Evolutionary conservation across 2,329 filamentous ascomycete genomes (phyloP), one percentile per base, ranked within the genome.

Genomic region (Sclerotinia nivalis): DNA sequence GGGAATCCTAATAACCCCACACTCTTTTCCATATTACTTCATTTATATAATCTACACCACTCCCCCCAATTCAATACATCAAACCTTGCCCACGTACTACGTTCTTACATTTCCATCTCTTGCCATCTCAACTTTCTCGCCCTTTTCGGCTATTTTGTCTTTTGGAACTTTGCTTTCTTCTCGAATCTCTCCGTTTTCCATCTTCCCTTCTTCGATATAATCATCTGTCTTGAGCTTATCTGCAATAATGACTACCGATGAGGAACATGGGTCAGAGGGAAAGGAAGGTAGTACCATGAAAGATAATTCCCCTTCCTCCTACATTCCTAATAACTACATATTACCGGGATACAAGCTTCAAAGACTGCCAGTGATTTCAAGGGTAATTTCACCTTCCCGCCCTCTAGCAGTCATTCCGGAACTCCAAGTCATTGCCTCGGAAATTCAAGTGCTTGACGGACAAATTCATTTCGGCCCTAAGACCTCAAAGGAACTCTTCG

Each of bases 271-370:
- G 1, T 18, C 12, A 2, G n/a, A 18, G n/a, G 45, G n/a, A 50
- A 22, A 37, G 8, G 45, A 52, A 4, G 47, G 8, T 15, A 3
- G 34, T 37, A 4, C 6, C 47, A 10, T n/a, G 12, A 40, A 25
- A 25, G 31, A 25, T 12, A 12, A 25, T 20, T 2, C 9, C 9
- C 45, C 45, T 37, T 37, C 45, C 60, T 50, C 45, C 31, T 64
- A 50, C 4, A 64, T 50, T 20, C 60, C 60, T n/a, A 25, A 64
- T 64, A 50, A 64, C n/a, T 64, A 50, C 31, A 64, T 28, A 40
- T 25, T 52, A 28, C 47, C 60, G 9, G 31, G 45, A 40, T n/a
- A 15, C 15, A 37, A 54, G 10, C n/a, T 52, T 28, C 61, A 43
- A 40, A 65, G 60, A 54, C 47, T 40, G 5, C 47, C 61, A 20